Evolutionary conservation across 2,329 filamentous ascomycete genomes (phyloP), one percentile per base, ranked within the genome.

Genomic region (Apiospora arundinis): DNA sequence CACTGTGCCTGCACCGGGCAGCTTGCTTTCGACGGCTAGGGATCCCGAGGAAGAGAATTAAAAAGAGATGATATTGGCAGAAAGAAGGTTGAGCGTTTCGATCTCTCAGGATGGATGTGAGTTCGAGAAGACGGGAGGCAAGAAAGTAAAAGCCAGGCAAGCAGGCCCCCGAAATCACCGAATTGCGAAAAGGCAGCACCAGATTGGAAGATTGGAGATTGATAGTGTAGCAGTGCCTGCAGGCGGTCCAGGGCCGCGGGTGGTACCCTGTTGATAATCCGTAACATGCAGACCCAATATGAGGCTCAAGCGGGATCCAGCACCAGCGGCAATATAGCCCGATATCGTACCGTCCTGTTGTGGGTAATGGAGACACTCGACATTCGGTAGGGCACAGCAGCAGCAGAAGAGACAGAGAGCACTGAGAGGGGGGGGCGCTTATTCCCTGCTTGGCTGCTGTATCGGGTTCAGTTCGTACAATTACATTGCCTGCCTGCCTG

Each of bases 1-100:
- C 67, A 69, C 67, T 69, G 70, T 72, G 71, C 71, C 71, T 72
- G 71, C 71, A 71, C 71, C 71, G 45, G 69, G 71, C 71, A 69
- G 71, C 71, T 72, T 67, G 56, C 69, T 69, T 52, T 72, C 70
- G 25, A 71, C 46, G 67, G 67, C 49, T 63, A 63, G 32, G 32
- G 28, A 40, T 18, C 56, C 56, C 56, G 56, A 40, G 56, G 40
- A 40, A 23, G 32, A 63, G 56, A 40, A 63, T 63, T 63, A 63
- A 32, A 63, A 40, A 63, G 56, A 40, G 32, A n/a, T 63, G 56
- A 63, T 63, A 63, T 40, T n/a, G 52, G 28, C 52, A 32, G 52
- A 60, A 37, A 37, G 52, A 60, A 37, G 28, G 52, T 60, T 37
- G 52, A 60, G 28, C 52, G 56, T 63, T 63, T 63, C 56, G 56